Evolutionary conservation across 2,329 filamentous ascomycete genomes (phyloP), one percentile per base, ranked within the genome.

Genomic region (Calonectria montana): DNA sequence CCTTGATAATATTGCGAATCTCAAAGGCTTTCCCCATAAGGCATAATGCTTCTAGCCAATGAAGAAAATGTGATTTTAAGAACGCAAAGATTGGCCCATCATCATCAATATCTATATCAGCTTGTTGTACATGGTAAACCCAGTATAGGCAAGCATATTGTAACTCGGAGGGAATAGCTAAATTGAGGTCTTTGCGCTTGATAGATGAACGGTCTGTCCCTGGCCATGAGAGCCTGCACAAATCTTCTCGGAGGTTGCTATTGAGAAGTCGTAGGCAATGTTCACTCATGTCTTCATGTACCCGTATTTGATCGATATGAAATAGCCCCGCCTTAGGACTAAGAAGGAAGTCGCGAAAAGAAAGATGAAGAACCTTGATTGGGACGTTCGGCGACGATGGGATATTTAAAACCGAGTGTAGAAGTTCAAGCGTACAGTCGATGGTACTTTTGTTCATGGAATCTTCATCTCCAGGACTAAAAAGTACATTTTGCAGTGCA

Each of bases 331-430:
- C 70, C 78, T 82, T 16, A 77, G 66, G 1, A 83, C 31, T 3
- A 86, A 80, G n/a, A n/a, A n/a, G n/a, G 75, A 84, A 84, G 67
- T 85, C 83, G 21, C 79, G 81, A 53, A 86, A 85, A 0, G 83
- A 84, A 0, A 75, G 3, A 15, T 77, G 75, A 1, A 77, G 9
- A 1, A 75, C n/a, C 3, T 69, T 43, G 1, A 77, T 8, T 0
- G 75, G 74, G 0, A 6, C 2, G 0, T 29, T 4, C 0, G 23
- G 0, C 1, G 53, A 62, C 0, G 1, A 5, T 0, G 65, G 71
- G 13, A 74, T 25, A 8, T 59, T 48, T 0, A 77, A 31, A 0
- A 77, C 70, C 0, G 75, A 73, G 21, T 77, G 75, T 7, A 77
- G 68, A 1, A 43, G 18, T 2, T 80, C 67, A 50, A 81, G 48